Evolutionary conservation across 768 basidiomycete genomes (phyloP).

Genomic region (Butyriboletus loyo): DNA sequence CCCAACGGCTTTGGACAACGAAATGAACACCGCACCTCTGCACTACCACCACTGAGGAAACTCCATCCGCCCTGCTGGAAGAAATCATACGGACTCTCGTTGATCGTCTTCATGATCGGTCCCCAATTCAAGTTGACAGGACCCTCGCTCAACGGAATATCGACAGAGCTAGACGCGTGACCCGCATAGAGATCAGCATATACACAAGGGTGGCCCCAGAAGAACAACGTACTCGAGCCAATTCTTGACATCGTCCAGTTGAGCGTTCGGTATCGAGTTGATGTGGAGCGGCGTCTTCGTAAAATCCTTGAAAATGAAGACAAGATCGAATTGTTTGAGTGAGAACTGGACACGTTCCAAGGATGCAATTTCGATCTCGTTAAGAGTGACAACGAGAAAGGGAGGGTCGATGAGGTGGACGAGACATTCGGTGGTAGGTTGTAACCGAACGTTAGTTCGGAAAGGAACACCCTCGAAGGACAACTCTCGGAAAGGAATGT

Average conservation of each 20-base stretch:
- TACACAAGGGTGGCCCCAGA: not conserved
- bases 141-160: conserved; percentile 92
- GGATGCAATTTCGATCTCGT: conserved; percentile 95
- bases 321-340: conserved; percentile 94
- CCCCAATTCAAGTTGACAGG: conserved; percentile 98
- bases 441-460: conserved; percentile 90
- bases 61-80: conserved; percentile 99
- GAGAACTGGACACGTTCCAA: conserved; percentile 96
- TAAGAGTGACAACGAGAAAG: conserved; percentile 91
- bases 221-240: conserved; percentile 84
- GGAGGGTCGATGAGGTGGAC: conserved; percentile 94
- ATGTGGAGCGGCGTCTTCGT: conserved; percentile 89
- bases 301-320: conserved; percentile 97
- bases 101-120: conserved; percentile 98
- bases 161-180: conserved; percentile 71
- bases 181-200: conserved; percentile 3
- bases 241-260: conserved; percentile 96
- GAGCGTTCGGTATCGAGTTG: conserved; percentile 88
- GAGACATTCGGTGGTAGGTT: conserved; percentile 95
- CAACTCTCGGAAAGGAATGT: conserved; percentile 95
- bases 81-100: conserved; percentile 92
- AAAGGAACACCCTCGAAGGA: conserved; percentile 97
- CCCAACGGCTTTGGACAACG: not conserved
- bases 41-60: conserved; percentile 70
- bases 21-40: conserved; percentile 50